Percentiles rank a stretch among this genome's conserved stretches.
Conservation (phyloP, 108 stramenopile species). For the Epithemia pelagica region DNA sequence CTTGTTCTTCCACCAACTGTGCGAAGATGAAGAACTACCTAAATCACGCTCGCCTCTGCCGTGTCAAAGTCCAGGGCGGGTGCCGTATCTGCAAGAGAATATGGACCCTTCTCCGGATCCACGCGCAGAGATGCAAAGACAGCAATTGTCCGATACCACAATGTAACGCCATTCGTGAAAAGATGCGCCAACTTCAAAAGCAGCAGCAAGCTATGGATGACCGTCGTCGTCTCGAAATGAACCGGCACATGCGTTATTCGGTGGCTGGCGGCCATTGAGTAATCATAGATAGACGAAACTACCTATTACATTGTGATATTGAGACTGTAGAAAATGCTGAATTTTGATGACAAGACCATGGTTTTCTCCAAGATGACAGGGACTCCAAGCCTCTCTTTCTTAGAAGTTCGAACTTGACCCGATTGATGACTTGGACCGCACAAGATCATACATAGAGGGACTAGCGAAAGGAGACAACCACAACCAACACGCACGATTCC, state of each 20-base stretch:
- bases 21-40: conserved; percentile 93
- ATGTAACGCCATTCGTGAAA: conserved; percentile 86
- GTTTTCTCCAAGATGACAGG: no score
- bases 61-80: conserved; percentile 77
- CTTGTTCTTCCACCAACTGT: conserved; percentile 88
- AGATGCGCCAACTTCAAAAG: conserved; percentile 80
- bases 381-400: no score
- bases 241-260: conserved; percentile 37
- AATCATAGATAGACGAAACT: background rate
- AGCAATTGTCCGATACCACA: conserved; percentile 85
- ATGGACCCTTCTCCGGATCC: conserved; percentile 91
- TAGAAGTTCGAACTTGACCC: no score
- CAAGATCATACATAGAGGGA: no score
- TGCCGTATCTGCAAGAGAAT: conserved; percentile 94
- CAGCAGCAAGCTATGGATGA: conserved; percentile 91
- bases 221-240: conserved; percentile 85
- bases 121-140: conserved; percentile 90
- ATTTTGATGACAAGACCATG: no score
- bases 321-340: no score
- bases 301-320: background rate
- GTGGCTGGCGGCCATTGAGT: background rate
- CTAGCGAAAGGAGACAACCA: no score
- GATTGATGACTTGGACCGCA: no score
- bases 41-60: conserved; percentile 71
- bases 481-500: no score